Percentiles rank a stretch among this genome's conserved stretches.
Evolutionary conservation across 371 early-diverging fungal species (phyloP).

Genomic region (Coemansia sp.): DNA sequence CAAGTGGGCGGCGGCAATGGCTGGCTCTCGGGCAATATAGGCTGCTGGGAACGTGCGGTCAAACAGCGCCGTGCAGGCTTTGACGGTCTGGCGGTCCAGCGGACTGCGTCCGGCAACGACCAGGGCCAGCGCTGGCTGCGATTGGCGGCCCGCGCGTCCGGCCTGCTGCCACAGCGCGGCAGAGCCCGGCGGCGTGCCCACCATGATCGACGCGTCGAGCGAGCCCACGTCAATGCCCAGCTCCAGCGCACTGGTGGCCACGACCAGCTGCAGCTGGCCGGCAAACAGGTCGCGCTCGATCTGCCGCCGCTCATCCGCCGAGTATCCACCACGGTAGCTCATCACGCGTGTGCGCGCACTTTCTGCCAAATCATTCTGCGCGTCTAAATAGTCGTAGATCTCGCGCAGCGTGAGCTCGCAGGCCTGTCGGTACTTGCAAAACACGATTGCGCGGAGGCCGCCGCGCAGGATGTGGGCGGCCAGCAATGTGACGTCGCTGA

Average conservation of each 20-base stretch:
- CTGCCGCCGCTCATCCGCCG: constrained; percentile 53
- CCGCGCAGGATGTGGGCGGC: constrained; percentile 5
- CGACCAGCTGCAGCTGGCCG: constrained; percentile 56
- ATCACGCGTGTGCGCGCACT: constrained; percentile 49
- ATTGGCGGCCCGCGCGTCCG: constrained; percentile 60
- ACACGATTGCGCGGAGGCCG: constrained; percentile 26
- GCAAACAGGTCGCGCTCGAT: constrained; percentile 61
- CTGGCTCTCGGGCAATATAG: background rate
- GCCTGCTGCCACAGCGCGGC: constrained; percentile 57
- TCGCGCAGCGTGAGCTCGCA: constrained; percentile 52
- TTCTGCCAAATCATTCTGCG: constrained; percentile 31
- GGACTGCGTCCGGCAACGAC: constrained; percentile 41
- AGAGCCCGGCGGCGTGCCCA: constrained; percentile 54
- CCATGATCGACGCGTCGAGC: constrained; percentile 60
- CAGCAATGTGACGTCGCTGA: constrained; percentile 6
- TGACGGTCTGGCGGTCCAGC: constrained; percentile 29
- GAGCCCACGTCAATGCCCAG: constrained; percentile 70
- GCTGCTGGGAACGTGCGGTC: constrained; percentile 3
- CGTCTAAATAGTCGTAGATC: constrained; percentile 53
- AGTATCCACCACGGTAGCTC: constrained; percentile 68
- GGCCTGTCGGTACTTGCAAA: constrained; percentile 39
- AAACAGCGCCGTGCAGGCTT: constrained; percentile 13
- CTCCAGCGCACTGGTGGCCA: constrained; percentile 71
- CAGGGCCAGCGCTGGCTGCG: constrained; percentile 50
- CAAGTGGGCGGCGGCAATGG: constrained; percentile 30